A percentile compares a stretch with the other conserved stretches of the same genome.
Evolutionary conservation across 169 alveolate genomes (phyloP).

Genomic region (Babesia gibsoni): DNA sequence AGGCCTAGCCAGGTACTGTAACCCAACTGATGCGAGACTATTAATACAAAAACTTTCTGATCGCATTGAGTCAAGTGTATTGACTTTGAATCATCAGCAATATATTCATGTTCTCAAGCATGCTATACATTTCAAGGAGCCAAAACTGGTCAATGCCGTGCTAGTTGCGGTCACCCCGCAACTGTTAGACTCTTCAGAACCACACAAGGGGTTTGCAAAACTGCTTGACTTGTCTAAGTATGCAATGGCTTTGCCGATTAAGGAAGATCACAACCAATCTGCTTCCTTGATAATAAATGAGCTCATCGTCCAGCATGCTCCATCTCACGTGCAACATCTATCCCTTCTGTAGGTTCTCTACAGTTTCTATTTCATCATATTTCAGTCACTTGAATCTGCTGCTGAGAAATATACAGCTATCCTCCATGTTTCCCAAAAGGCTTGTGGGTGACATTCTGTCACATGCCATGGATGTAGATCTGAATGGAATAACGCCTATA

Average conservation of each 20-base stretch:
- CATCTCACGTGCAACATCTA: slow-evolving; percentile 7
- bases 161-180: neutral
- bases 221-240: slow-evolving; percentile 22
- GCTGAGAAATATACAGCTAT: neutral
- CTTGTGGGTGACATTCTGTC: neutral
- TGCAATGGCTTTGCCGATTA: neutral
- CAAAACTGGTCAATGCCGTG: slow-evolving; percentile 11
- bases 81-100: neutral
- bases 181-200: neutral
- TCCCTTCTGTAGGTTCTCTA: neutral
- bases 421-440: neutral
- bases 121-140: slow-evolving; percentile 1
- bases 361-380: neutral
- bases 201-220: slow-evolving; percentile 12
- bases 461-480: slow-evolving; percentile 29
- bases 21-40: neutral
- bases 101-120: neutral
- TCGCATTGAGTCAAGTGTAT: neutral
- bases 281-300: neutral
- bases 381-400: slow-evolving; percentile 23
- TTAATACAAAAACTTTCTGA: slow-evolving; percentile 1
- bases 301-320: slow-evolving; percentile 19
- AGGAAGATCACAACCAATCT: neutral
- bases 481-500: neutral
- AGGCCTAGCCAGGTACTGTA: neutral